A percentile compares a stretch with the other conserved stretches of the same genome.
These are phyloP conservation scores for Ophiobolus disseminans DNA, from an alignment of 2,329 filamentous ascomycete genomes.

Conservation along the genomic window DNA sequence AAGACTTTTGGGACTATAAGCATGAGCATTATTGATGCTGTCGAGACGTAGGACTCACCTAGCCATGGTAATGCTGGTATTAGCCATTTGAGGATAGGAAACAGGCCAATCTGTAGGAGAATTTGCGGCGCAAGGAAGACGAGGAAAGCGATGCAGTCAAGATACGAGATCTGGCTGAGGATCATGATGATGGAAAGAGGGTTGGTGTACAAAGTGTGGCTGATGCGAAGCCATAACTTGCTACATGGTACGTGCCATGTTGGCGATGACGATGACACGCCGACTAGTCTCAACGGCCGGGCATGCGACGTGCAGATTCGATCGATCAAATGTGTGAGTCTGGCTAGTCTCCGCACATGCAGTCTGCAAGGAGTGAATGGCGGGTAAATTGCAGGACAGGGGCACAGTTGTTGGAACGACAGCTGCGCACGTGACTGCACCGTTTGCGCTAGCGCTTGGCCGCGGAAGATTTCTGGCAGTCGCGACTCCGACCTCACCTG, in stretches of 20 bases:
- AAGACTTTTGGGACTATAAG: slow-evolving; percentile 57
- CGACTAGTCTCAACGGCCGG: slow-evolving; percentile 10
- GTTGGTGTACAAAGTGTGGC: not conserved
- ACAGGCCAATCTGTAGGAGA: slow-evolving; percentile 69
- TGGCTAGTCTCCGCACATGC: too few relatives aligned
- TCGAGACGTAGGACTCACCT: slow-evolving; percentile 54
- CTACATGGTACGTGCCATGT: slow-evolving; percentile 10
- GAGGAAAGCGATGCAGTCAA: slow-evolving; percentile 78
- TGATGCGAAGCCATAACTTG: not conserved
- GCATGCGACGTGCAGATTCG: too few relatives aligned
- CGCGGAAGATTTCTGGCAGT: slow-evolving; percentile 20
- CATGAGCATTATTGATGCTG: slow-evolving; percentile 29
- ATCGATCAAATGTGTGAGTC: too few relatives aligned
- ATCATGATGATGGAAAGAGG: slow-evolving; percentile 63
- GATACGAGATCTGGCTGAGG: slow-evolving; percentile 73
- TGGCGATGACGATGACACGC: slow-evolving; percentile 19
- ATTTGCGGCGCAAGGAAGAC: slow-evolving; percentile 75
- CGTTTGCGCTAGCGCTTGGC: not conserved
- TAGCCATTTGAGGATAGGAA: slow-evolving; percentile 64
- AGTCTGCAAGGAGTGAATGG: too few relatives aligned
- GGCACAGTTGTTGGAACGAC: not conserved
- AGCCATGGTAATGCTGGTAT: slow-evolving; percentile 73
- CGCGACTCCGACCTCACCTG: slow-evolving; percentile 22
- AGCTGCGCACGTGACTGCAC: slow-evolving; percentile 8
- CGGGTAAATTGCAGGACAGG: too few relatives aligned